These are phyloP conservation scores for Candida broadrunensis DNA, from an alignment of 805 yeast species.

Conservation along the genomic window DNA sequence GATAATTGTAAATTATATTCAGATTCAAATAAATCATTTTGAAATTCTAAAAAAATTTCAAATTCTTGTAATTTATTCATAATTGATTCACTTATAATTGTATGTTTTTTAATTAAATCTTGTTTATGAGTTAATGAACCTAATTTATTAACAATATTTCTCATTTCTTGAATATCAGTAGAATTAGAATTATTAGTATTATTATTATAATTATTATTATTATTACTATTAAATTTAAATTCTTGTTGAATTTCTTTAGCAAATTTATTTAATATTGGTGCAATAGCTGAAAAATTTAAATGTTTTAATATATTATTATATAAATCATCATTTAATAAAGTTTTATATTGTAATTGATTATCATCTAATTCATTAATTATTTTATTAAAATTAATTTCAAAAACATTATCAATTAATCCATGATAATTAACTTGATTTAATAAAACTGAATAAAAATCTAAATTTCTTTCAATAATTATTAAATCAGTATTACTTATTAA, in stretches of 20 bases:
- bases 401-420: conserved; percentile 77
- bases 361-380: conserved; percentile 13
- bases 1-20: conserved; percentile 32
- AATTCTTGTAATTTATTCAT: conserved; percentile 45
- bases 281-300: conserved; percentile 77
- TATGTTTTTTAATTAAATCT: conserved; percentile 67
- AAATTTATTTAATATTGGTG: conserved; percentile 62
- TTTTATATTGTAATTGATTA: neutral
- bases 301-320: conserved; percentile 47
- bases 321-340: conserved; percentile 9
- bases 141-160: conserved; percentile 66
- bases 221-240: conserved; percentile 26
- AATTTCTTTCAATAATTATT: conserved; percentile 72
- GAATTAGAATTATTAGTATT: conserved; percentile 13
- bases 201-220: too few species aligned
- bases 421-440: conserved; percentile 76
- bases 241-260: conserved; percentile 72
- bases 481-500: conserved; percentile 60
- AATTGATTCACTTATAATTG: conserved; percentile 66
- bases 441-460: conserved; percentile 70
- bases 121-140: conserved; percentile 67
- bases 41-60: conserved; percentile 53
- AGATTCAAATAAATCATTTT: conserved; percentile 62
- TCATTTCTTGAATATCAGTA: conserved; percentile 46
- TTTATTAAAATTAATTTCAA: conserved; percentile 46